A percentile compares a stretch with the other conserved stretches of the same genome.
Conservation (phyloP, 2,329 filamentous ascomycete genomes). For the Cordyceps cicadae region DNA sequence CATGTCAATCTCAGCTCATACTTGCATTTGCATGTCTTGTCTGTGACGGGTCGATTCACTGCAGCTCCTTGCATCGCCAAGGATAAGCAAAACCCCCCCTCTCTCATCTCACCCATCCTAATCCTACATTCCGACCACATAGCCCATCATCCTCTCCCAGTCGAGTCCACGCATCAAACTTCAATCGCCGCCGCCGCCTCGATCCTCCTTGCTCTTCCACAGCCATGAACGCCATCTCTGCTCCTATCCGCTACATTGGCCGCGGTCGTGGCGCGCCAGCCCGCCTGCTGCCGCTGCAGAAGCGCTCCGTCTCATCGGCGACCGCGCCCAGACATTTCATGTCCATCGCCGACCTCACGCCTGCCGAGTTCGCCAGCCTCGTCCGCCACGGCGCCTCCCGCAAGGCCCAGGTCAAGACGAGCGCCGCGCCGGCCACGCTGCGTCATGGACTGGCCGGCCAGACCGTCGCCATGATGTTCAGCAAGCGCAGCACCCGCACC, state of each 20-base stretch:
- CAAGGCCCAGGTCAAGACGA: conserved; percentile 70
- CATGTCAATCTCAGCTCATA: not conserved
- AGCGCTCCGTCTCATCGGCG: not conserved
- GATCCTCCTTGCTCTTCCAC: not conserved
- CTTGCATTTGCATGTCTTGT: not conserved
- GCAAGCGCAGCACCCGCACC: conserved; percentile 88
- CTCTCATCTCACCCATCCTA: not conserved
- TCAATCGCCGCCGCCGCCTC: not conserved
- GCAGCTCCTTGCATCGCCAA: not conserved
- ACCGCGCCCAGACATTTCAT: conserved; percentile 69
- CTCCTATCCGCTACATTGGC: not conserved
- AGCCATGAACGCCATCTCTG: conserved; percentile 3
- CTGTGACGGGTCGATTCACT: not conserved
- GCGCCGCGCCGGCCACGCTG: conserved; percentile 45
- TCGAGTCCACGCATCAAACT: not conserved
- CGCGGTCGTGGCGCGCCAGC: not conserved
- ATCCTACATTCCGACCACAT: no score
- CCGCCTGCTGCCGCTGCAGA: not conserved
- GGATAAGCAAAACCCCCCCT: not conserved
- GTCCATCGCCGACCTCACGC: conserved; percentile 78
- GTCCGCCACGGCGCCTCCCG: conserved; percentile 72
- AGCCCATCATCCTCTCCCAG: not conserved
- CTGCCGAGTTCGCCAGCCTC: conserved; percentile 70
- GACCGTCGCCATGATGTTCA: conserved; percentile 93
- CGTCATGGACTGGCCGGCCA: conserved; percentile 59